phyloP scores from a whole-genome alignment of 805 yeast species.

The Candida montana region DNA sequence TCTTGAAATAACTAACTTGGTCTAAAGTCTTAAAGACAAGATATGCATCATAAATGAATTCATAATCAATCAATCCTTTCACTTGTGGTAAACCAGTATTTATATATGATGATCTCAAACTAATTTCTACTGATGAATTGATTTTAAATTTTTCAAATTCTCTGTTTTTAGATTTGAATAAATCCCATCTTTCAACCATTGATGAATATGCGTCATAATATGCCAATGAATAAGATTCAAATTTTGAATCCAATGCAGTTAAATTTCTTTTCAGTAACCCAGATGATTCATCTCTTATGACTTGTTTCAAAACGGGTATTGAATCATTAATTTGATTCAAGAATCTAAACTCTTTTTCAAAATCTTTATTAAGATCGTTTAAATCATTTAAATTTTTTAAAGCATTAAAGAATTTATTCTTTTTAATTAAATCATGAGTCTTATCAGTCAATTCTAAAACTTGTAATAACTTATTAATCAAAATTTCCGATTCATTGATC shows the following conservation, averaged over 20 bases:
- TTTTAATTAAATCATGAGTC: conserved; percentile 73
- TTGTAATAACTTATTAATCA: conserved; percentile 68
- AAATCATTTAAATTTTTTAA: conserved; percentile 76
- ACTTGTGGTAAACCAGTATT: conserved; percentile 33
- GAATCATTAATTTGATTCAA: conserved; percentile 68
- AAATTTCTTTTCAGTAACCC: conserved; percentile 63
- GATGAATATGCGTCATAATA: conserved; percentile 48
- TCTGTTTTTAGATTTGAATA: conserved; percentile 37
- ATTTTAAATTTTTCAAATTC: conserved; percentile 55
- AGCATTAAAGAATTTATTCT: conserved; percentile 77
- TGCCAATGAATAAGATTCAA: conserved; percentile 48
- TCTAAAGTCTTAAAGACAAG: conserved; percentile 75
- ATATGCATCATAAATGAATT: conserved; percentile 77
- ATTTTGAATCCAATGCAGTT: conserved; percentile 39
- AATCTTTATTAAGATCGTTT: conserved; percentile 63
- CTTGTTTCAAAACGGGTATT: conserved; percentile 66
- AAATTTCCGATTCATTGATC: conserved; percentile 64
- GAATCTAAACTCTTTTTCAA: conserved; percentile 67
- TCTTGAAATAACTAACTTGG: conserved; percentile 53
- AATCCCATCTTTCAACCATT: conserved; percentile 58
- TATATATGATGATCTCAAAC: conserved; percentile 57
- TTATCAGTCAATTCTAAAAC: conserved; percentile 83
- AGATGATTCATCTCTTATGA: conserved; percentile 71
- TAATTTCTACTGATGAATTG: conserved; percentile 80
- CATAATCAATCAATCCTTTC: conserved; percentile 44